A percentile compares a stretch with the other conserved stretches of the same genome.
phyloP scores from a whole-genome alignment of 1,139 yeast genomes.

The Candida tropicalis region DNA sequence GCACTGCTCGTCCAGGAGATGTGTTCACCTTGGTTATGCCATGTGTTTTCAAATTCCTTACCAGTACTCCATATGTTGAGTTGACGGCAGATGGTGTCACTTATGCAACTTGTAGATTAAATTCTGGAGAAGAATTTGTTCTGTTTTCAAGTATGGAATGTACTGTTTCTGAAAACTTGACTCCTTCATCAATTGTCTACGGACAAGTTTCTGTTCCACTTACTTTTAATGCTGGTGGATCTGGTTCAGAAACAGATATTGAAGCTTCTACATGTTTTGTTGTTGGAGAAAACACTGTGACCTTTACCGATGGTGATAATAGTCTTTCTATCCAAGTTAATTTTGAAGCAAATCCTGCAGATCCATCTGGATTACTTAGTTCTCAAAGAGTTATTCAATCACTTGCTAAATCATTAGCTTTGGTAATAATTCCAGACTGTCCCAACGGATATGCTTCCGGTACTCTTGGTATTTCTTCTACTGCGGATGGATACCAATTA shows the following conservation, averaged over 20 bases:
- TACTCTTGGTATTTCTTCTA: constrained; percentile 20
- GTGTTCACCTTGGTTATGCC: constrained; percentile 29
- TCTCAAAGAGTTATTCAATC: constrained; percentile 1
- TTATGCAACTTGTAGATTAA: constrained; percentile 30
- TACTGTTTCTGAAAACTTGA: constrained; percentile 19
- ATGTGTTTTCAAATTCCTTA: constrained; percentile 27
- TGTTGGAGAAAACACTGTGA: constrained; percentile 28
- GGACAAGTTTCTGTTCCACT: constrained; percentile 26
- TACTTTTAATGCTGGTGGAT: constrained; percentile 28
- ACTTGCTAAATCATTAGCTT: constrained; percentile 1
- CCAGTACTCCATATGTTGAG: constrained; percentile 14
- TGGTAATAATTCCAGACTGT: constrained; percentile 17
- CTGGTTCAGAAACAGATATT: constrained; percentile 21
- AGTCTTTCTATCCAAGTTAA: constrained; percentile 18
- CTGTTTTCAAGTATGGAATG: constrained; percentile 28
- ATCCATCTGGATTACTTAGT: background rate
- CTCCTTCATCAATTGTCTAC: constrained; percentile 1
- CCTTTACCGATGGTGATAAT: constrained; percentile 30
- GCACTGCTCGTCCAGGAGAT: constrained; percentile 24
- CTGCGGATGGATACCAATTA: constrained; percentile 7
- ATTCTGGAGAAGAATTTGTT: constrained; percentile 25
- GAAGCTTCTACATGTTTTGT: constrained; percentile 21
- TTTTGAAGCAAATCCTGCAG: constrained; percentile 14
- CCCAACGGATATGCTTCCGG: constrained; percentile 24
- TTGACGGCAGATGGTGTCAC: constrained; percentile 26